These are phyloP conservation scores for Wallemia mellicola DNA, from an alignment of 1,284 basidiomycete genomes.

Conservation along the genomic window DNA sequence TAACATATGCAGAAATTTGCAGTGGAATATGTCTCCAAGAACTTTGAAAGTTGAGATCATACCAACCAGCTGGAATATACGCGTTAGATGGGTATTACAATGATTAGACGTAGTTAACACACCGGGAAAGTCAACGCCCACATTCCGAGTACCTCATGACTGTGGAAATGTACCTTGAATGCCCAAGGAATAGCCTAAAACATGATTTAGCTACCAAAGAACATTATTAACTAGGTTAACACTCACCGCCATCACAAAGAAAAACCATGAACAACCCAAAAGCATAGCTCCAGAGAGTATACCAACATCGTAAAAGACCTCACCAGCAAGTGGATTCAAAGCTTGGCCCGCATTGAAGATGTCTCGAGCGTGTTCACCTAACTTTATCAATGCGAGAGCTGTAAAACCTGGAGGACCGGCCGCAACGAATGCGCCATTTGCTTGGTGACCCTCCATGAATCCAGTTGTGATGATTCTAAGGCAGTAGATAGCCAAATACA, in stretches of 20 bases:
- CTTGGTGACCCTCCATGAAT: slow-evolving; percentile 6
- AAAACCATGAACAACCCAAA: background rate
- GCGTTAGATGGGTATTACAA: background rate
- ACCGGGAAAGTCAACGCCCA: slow-evolving; percentile 1
- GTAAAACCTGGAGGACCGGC: slow-evolving; percentile 8
- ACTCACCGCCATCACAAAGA: background rate
- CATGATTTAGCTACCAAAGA: too few relatives aligned
- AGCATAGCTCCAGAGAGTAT: background rate
- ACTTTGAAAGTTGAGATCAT: background rate
- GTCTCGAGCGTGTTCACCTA: slow-evolving; percentile 4
- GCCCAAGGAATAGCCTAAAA: background rate
- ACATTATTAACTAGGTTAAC: too few relatives aligned
- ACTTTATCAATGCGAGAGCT: slow-evolving; percentile 7
- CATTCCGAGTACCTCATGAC: background rate
- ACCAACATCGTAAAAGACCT: background rate
- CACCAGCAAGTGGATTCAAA: slow-evolving; percentile 2
- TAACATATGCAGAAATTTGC: background rate
- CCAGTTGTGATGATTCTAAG: slow-evolving; percentile 4
- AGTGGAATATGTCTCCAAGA: background rate
- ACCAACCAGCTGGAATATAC: background rate
- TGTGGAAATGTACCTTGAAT: background rate
- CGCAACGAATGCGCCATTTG: slow-evolving; percentile 4
- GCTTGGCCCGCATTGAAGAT: slow-evolving; percentile 4
- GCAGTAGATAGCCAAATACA: slow-evolving; percentile 4
- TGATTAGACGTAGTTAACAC: background rate